Base-by-base conservation (phyloP, 1,139 yeast species). In the Saccharomyces hybrid region DNA sequence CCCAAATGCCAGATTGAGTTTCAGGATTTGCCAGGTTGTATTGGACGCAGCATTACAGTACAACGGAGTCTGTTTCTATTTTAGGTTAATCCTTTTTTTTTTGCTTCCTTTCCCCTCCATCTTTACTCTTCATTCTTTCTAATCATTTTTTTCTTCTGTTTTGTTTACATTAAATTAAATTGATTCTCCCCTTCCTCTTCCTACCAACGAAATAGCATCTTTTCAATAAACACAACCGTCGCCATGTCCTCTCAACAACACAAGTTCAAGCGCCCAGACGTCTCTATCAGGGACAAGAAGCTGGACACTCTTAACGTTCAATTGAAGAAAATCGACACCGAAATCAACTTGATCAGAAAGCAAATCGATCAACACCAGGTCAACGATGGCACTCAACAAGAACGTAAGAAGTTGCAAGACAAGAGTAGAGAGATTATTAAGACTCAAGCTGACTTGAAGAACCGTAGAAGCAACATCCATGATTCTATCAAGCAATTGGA, bases 401-500 rank as follows among this genome's bases (percentile, higher is more conserved):
- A 78, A 66, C 83, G 88, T 71, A 82, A 83, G 68, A 76, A 76
- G 59, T 81, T 90, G 67, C 85, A 82, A 61, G 75, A 77, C 53
- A 80, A 86, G 71, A 81, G 89, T 66, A 82, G 80, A 66, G 79
- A 78, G 53, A 78, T 88, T 66, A 76, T 83, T 69, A 80, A 81
- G 73, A 73, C 78, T 57, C 97, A 89, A 76, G 81, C 83, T 58
- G 81, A 79, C 60, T 76, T 84, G 72, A 89, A 89, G 76, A 73
- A 75, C 60, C 83, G 87, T 69, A 82, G 96, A 75, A 81, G 78
- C 65, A 73, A 76, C 54, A 74, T 88, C 65, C 80, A 81, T 67
- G 90, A 85, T 61, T 89, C 86, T 73, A 81, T 91, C 71, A 86
- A 84, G 72, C 74, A 77, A 51, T 73, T 85, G 62, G 98, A 93